These are phyloP conservation scores for Aspergillus thermomutatus DNA, from an alignment of 2,329 filamentous ascomycete genomes.

Conservation along the genomic window DNA sequence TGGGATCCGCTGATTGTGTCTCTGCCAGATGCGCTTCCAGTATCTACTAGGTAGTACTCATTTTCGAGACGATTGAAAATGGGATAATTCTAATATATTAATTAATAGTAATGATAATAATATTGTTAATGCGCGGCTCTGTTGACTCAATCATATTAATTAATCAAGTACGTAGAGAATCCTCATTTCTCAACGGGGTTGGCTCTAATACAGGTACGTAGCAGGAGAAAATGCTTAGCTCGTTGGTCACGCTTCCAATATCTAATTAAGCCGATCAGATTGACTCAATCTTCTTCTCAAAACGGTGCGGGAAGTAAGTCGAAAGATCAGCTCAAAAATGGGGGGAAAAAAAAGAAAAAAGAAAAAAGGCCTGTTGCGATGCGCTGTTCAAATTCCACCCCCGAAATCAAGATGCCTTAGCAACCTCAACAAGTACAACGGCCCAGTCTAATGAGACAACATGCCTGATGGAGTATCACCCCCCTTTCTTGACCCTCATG, in stretches of 20 bases:
- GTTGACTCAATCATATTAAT: neutral
- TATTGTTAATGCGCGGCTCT: neutral
- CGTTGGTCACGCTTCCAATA: neutral
- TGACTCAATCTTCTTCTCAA: neutral
- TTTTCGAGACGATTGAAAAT: neutral
- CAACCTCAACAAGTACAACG: conserved; percentile 8
- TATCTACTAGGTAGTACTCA: neutral
- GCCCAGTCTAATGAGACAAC: conserved; percentile 14
- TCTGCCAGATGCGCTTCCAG: neutral
- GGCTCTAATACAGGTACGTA: neutral
- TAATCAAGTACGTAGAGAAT: neutral
- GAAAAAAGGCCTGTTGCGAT: neutral
- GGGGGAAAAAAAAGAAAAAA: neutral
- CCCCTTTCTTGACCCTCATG: conserved; percentile 14
- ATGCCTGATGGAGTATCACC: conserved; percentile 12
- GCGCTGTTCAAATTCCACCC: neutral
- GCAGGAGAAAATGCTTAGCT: neutral
- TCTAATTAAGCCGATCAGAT: neutral
- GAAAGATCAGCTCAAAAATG: neutral
- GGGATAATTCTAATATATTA: neutral
- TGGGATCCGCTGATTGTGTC: neutral
- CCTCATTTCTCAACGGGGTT: neutral
- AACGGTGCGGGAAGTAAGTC: neutral
- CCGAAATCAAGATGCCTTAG: neutral
- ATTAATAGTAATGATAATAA: neutral